phyloP scores from a whole-genome alignment of 768 basidiomycete genomes.

The Sistotremastrum niveocremeum region DNA sequence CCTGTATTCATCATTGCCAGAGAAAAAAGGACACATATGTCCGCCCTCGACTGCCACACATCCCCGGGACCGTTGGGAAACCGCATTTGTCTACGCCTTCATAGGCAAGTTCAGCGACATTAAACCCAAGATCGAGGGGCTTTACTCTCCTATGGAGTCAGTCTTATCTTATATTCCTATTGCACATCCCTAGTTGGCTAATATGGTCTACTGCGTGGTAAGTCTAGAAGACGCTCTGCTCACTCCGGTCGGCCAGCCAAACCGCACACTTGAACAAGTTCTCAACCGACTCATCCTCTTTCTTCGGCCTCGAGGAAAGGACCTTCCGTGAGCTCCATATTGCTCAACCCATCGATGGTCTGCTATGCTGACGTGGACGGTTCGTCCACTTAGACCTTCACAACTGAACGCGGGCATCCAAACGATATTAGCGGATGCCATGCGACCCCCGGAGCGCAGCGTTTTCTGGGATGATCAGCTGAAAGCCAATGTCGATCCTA shows the following conservation, averaged over 20 bases:
- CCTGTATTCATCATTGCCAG: constrained; percentile 16
- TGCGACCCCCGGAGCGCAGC: constrained; percentile 61
- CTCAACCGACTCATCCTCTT: constrained; percentile 69
- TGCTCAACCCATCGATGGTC: too few species aligned
- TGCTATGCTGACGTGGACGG: too few species aligned
- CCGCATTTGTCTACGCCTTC: constrained; percentile 74
- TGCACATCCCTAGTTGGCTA: constrained; percentile 12
- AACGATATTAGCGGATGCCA: constrained; percentile 34
- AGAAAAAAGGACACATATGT: constrained; percentile 40
- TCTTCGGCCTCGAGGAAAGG: constrained; percentile 42
- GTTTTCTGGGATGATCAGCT: constrained; percentile 69
- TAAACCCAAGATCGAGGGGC: constrained; percentile 60
- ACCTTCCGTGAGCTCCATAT: background rate
- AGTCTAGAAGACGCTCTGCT: constrained; percentile 75
- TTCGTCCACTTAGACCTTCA: too few species aligned
- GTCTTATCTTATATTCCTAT: constrained; percentile 21
- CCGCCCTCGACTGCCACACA: constrained; percentile 51
- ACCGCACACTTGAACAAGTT: constrained; percentile 58
- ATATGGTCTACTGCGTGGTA: constrained; percentile 5
- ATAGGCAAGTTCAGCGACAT: constrained; percentile 72
- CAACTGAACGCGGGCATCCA: too few species aligned
- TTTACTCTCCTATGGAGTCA: constrained; percentile 76
- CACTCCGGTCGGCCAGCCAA: constrained; percentile 41
- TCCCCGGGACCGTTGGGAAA: constrained; percentile 78
- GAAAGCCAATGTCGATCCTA: constrained; percentile 60